Evolutionary conservation across 2,329 filamentous ascomycete species (phyloP).

Genomic region (Alternaria infectoria): DNA sequence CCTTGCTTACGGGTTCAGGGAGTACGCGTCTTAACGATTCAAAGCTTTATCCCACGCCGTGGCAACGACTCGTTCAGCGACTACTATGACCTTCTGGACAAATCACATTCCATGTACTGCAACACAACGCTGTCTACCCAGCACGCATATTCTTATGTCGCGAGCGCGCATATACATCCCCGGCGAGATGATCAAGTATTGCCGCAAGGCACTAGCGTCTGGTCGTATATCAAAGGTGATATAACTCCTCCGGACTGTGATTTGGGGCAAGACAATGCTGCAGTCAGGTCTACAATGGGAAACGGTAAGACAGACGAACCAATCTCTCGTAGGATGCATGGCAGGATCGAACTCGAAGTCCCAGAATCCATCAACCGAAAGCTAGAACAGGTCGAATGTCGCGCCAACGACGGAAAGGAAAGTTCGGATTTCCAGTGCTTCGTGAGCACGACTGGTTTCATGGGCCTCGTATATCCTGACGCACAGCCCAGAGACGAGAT

Average conservation of each 20-base stretch:
- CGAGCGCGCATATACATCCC: not conserved
- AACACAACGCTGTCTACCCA: not conserved
- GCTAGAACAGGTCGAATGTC: not conserved
- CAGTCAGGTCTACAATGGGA: not conserved
- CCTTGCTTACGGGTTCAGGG: not conserved
- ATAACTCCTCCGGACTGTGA: fast-evolving
- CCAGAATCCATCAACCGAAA: not conserved
- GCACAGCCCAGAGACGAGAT: not conserved
- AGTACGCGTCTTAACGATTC: not conserved
- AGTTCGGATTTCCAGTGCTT: not conserved
- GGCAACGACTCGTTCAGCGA: not conserved
- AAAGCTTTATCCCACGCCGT: not conserved
- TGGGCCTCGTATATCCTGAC: not conserved
- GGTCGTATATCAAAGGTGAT: not conserved
- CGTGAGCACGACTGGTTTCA: not conserved
- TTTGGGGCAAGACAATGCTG: not conserved
- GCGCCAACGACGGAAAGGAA: not conserved
- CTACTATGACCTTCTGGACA: not conserved
- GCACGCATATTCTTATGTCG: not conserved
- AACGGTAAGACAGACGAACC: not conserved
- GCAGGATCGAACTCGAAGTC: not conserved
- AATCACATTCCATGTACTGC: not conserved
- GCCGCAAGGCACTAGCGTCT: not conserved
- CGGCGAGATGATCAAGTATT: not conserved
- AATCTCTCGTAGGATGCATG: not conserved